phyloP scores from a whole-genome alignment of 345 rosid species.

The Dovyalis caffra region DNA sequence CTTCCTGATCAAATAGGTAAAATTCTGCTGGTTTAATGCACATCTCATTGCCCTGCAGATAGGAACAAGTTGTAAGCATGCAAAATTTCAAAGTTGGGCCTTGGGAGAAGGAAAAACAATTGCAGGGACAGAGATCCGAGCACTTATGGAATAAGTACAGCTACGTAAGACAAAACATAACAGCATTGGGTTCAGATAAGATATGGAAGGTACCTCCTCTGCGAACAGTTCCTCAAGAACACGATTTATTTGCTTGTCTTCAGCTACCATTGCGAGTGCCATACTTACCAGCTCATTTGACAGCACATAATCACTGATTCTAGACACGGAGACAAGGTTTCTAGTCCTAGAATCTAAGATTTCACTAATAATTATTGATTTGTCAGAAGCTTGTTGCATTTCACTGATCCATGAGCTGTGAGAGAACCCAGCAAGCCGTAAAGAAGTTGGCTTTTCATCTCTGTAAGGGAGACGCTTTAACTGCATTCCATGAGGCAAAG shows the following conservation, averaged over 20 bases:
- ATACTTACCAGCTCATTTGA: slow-evolving; percentile 91
- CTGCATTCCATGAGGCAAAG: slow-evolving; percentile 35
- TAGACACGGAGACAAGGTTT: slow-evolving; percentile 85
- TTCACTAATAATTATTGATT: slow-evolving; percentile 81
- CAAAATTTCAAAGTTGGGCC: not conserved
- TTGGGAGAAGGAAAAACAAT: not conserved
- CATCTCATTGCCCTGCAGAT: slow-evolving; percentile 76
- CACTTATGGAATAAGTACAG: not conserved
- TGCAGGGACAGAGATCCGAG: not conserved
- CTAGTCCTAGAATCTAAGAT: slow-evolving; percentile 94
- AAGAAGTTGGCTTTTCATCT: slow-evolving; percentile 48
- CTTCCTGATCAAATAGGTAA: slow-evolving; percentile 79
- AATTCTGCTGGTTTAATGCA: slow-evolving; percentile 89
- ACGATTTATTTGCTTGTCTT: slow-evolving; percentile 92
- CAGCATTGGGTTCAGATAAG: not conserved
- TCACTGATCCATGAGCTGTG: slow-evolving; percentile 88
- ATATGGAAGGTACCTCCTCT: slow-evolving; percentile 54
- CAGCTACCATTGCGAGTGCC: slow-evolving; percentile 96
- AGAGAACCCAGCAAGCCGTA: slow-evolving; percentile 58
- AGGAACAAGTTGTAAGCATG: not conserved
- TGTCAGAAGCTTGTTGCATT: slow-evolving; percentile 92
- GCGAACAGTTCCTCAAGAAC: slow-evolving; percentile 88
- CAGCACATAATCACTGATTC: slow-evolving; percentile 89
- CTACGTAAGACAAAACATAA: not conserved
- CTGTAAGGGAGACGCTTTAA: slow-evolving; percentile 78